Conservation (phyloP, 2,329 filamentous ascomycete genomes). For the Pyrenochaeta sp. region DNA sequence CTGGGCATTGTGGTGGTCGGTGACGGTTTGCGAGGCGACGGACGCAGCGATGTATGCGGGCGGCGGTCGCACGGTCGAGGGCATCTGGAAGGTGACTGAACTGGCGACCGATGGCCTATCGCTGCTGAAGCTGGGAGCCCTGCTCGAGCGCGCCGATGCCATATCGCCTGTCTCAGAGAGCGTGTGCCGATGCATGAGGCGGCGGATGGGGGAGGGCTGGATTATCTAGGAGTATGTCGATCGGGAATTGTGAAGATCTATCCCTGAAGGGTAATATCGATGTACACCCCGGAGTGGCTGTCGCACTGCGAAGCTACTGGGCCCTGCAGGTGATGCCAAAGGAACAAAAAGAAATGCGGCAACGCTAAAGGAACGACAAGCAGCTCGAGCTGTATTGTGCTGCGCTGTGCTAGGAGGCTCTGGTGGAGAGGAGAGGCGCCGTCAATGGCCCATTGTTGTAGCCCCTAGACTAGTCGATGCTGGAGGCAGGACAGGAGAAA, state of each 20-base stretch:
- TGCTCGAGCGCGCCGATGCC: constrained; percentile 48
- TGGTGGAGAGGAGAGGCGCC: background rate
- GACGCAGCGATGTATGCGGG: constrained; percentile 88
- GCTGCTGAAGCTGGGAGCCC: constrained; percentile 69
- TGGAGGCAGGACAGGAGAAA: constrained; percentile 8
- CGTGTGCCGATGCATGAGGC: constrained; percentile 46
- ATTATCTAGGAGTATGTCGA: constrained; percentile 5
- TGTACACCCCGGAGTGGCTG: constrained; percentile 10
- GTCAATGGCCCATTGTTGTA: constrained; percentile 18
- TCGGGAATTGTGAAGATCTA: constrained; percentile 2
- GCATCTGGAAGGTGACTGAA: constrained; percentile 64
- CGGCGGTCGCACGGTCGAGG: constrained; percentile 73
- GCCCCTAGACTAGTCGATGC: background rate
- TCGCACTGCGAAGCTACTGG: constrained; percentile 21
- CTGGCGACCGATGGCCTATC: constrained; percentile 71
- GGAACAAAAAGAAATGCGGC: constrained; percentile 21
- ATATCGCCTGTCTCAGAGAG: constrained; percentile 45
- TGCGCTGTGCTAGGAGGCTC: background rate
- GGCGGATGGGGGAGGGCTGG: constrained; percentile 1
- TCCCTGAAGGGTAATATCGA: constrained; percentile 1
- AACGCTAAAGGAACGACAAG: constrained; percentile 18
- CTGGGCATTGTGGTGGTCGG: constrained; percentile 82
- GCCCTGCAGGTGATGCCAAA: constrained; percentile 24
- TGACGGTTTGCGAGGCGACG: constrained; percentile 90
- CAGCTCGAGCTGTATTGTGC: background rate